Evolutionary conservation across 805 yeast genomes (phyloP).

Genomic region (Peterozyma toletana): DNA sequence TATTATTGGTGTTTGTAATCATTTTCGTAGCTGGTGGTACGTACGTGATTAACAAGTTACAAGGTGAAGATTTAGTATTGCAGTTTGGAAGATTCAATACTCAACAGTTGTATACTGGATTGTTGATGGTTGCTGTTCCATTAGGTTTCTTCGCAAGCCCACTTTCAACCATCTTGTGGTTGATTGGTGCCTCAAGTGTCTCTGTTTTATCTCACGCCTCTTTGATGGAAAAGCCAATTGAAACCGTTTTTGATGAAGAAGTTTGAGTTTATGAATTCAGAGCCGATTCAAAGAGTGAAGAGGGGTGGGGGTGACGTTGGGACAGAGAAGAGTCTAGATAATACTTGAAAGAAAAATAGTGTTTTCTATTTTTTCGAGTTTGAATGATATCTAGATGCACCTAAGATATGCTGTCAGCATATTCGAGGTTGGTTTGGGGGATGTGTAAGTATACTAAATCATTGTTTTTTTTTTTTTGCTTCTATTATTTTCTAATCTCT

Average conservation of each 20-base stretch:
- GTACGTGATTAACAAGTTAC: conserved; percentile 68
- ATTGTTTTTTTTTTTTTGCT: too few species aligned
- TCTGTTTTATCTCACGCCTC: conserved; percentile 77
- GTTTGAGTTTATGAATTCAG: conserved; percentile 11
- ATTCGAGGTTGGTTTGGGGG: too few species aligned
- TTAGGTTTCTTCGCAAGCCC: conserved; percentile 85
- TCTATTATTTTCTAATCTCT: too few species aligned
- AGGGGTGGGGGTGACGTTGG: too few species aligned
- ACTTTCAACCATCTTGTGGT: conserved; percentile 81
- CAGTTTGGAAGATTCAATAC: conserved; percentile 66
- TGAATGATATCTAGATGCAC: too few species aligned
- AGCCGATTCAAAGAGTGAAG: too few species aligned
- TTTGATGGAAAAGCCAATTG: conserved; percentile 85
- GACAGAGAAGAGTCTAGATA: too few species aligned
- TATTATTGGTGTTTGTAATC: conserved; percentile 77
- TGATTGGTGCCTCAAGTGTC: conserved; percentile 80
- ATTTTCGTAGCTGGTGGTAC: conserved; percentile 67
- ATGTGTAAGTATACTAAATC: too few species aligned
- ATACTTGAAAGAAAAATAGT: too few species aligned
- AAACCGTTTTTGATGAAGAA: conserved; percentile 83
- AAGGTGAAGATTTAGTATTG: conserved; percentile 73
- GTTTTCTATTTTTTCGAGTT: too few species aligned
- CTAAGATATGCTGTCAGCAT: too few species aligned
- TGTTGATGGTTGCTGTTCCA: conserved; percentile 69
- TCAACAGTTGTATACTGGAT: conserved; percentile 74